Evolutionary conservation across 2,329 filamentous ascomycete species (phyloP).

Genomic region (Periconia macrospinosa): DNA sequence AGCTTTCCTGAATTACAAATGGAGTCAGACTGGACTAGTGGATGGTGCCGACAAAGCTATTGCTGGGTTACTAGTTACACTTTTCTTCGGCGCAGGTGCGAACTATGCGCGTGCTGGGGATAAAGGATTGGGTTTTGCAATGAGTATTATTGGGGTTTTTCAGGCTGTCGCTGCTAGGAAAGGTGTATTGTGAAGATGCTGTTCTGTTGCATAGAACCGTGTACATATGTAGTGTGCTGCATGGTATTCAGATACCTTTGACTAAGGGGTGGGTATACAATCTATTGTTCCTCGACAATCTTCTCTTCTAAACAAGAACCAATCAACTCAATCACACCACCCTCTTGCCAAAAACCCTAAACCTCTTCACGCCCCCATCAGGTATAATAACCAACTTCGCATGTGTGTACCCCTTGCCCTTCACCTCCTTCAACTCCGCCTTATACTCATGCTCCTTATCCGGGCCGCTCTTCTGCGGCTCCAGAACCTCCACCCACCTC

Average conservation of each 20-base stretch:
- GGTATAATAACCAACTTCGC: conserved; percentile 92
- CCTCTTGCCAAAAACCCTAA: conserved; percentile 71
- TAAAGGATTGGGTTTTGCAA: conserved; percentile 8
- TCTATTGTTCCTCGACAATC: too few species aligned
- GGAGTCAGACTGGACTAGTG: conserved; percentile 33
- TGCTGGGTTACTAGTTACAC: conserved; percentile 27
- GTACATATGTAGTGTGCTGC: too few species aligned
- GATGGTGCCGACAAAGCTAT: conserved; percentile 36
- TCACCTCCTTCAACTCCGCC: conserved; percentile 48
- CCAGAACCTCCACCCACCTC: conserved; percentile 68
- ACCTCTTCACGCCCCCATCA: conserved; percentile 87
- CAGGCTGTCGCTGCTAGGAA: conserved; percentile 15
- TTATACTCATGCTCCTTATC: conserved; percentile 72
- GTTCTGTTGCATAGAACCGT: too few species aligned
- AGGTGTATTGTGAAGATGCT: neutral
- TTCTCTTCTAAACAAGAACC: too few species aligned
- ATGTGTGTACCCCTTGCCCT: conserved; percentile 70
- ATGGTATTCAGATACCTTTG: too few species aligned
- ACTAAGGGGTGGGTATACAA: too few species aligned
- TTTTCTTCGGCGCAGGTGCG: conserved; percentile 28
- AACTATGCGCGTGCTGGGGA: conserved; percentile 19
- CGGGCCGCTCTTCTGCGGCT: conserved; percentile 69
- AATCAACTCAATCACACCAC: conserved; percentile 4
- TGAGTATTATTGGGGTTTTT: conserved; percentile 13
- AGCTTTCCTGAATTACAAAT: conserved; percentile 34